Conservation (phyloP, 257 asterid genomes). For the Solanum bulbocastanum region DNA sequence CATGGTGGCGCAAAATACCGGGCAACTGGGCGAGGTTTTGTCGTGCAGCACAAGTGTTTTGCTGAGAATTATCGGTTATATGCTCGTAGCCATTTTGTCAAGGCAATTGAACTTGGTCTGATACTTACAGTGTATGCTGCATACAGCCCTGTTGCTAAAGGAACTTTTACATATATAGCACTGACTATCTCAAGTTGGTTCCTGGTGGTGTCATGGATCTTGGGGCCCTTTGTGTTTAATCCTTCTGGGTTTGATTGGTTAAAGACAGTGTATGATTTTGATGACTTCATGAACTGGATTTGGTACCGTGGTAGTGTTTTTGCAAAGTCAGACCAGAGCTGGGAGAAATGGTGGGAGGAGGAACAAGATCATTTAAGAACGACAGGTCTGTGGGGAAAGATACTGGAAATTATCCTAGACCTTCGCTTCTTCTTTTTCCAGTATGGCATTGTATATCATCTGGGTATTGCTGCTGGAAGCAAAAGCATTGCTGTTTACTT, state of each 20-base stretch:
- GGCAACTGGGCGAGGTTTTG: conserved; percentile 99
- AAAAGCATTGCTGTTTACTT: conserved; percentile 78
- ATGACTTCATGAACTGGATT: conserved; percentile 91
- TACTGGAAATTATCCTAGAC: conserved; percentile 66
- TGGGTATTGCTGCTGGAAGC: conserved; percentile 79
- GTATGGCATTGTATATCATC: conserved; percentile 88
- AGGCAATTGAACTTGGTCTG: conserved; percentile 93
- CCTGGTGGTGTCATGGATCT: conserved; percentile 82
- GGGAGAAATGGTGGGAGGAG: conserved; percentile 99
- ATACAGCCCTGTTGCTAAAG: conserved; percentile 79
- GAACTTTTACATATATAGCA: conserved; percentile 78
- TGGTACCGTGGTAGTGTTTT: conserved; percentile 94
- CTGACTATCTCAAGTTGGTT: conserved; percentile 96
- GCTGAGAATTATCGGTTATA: conserved; percentile 78
- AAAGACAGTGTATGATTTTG: conserved; percentile 90
- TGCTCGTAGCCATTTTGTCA: conserved; percentile 95
- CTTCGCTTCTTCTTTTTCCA: conserved; percentile 98
- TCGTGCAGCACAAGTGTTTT: conserved; percentile 90
- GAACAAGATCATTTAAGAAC: conserved; percentile 96
- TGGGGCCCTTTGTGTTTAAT: conserved; percentile 87
- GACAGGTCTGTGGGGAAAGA: conserved; percentile 87
- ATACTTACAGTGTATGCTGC: conserved; percentile 86
- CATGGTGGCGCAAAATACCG: conserved; percentile 99
- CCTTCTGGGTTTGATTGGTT: conserved; percentile 98
- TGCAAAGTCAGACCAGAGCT: conserved; percentile 88